Evolutionary conservation across 2,329 filamentous ascomycete species (phyloP), one percentile per base, ranked within the genome.

Genomic region (Xenosphaeropsis pyriputrescens): DNA sequence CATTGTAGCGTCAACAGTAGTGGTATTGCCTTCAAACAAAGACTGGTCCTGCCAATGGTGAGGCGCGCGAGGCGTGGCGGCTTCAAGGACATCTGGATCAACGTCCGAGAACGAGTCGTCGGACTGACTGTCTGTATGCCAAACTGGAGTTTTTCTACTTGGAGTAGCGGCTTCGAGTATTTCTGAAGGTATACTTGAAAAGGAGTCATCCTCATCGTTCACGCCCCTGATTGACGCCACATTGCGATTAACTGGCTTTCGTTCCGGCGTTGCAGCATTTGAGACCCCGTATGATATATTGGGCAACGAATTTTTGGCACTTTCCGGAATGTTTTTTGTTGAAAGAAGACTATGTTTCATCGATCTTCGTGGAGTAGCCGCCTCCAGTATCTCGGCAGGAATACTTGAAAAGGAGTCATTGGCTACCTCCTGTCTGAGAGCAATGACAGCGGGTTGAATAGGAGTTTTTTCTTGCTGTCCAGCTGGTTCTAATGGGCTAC

Each of bases 371-470:
- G 49, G 50, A 4, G 46, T 50, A 14, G 47, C 45, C 16, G 45
- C 44, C 32, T 47, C 41, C 8, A 49, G 44, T 31, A 50, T 41
- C 7, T 47, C 45, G 8, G 47, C 32, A 16, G 48, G 40, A 15
- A 51, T 48, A 18, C 43, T 50, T 12, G 49, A 52, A 33, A 50
- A 50, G 9, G 47, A 48, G 34, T 50, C 46, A 19, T 52, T 40
- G 6, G 26, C 11, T 26, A 18, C 26, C 22, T 26, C 22, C 8
- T 26, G 22, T 26, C 22, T 26, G 8, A 26, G 22, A 8, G 37
- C 8, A 17, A 43, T 40, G 9, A 14, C 17, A 14, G 35, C 35
- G 8, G 22, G 22, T 11, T 26, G 22, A 6, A 5, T 5, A 2
- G 19, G 13, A 18, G 33, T 35, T 3, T 8, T 13, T 6, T 32